Conservation (phyloP, 805 yeast species). For the Yarrowia sp. region DNA sequence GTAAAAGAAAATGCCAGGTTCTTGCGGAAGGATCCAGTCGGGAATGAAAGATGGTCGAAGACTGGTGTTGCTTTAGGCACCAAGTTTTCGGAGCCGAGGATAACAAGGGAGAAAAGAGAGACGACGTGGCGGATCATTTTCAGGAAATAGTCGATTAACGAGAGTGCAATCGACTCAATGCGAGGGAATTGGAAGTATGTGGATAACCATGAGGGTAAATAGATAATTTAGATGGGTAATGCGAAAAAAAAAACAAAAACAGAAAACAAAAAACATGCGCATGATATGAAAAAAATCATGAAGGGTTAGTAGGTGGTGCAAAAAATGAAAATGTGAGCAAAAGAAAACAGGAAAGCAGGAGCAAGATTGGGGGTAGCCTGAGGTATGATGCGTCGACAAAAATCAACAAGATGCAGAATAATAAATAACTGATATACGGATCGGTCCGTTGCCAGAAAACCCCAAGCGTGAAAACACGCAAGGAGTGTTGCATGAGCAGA, state of each 20-base stretch:
- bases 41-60: not conserved
- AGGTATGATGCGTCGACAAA: not conserved
- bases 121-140: too few species aligned
- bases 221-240: constrained; percentile 9
- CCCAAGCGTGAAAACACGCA: too few species aligned
- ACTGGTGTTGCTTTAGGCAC: not conserved
- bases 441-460: not conserved
- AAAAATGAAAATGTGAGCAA: not conserved
- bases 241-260: not conserved
- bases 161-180: not conserved
- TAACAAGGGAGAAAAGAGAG: too few species aligned
- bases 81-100: not conserved
- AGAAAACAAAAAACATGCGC: not conserved
- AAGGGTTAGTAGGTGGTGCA: not conserved
- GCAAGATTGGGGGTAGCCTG: not conserved
- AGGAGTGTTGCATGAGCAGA: too few species aligned
- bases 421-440: not conserved
- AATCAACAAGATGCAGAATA: not conserved
- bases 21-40: not conserved
- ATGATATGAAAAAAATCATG: not conserved
- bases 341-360: not conserved
- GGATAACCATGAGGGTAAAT: constrained; percentile 1
- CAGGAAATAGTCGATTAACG: too few species aligned
- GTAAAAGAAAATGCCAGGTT: too few species aligned
- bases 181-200: not conserved